These are phyloP conservation scores for Xylariaceae sp. DNA, from an alignment of 2,329 filamentous ascomycete genomes.

Conservation along the genomic window DNA sequence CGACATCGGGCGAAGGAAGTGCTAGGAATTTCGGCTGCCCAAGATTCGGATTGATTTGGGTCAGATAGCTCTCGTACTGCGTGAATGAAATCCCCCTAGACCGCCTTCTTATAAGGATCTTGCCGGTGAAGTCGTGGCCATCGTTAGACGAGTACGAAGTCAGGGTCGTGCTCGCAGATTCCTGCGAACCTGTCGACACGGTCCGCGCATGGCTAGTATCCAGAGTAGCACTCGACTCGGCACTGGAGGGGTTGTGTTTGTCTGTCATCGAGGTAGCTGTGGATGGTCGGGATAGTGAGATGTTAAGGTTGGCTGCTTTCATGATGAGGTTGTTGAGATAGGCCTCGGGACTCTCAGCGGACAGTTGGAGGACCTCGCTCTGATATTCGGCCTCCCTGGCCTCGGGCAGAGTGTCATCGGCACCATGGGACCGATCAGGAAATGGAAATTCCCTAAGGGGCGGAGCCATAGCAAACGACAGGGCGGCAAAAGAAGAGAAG, in stretches of 20 bases:
- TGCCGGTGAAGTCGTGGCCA: conserved; percentile 31
- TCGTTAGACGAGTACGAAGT: conserved; percentile 52
- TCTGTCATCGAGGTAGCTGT: conserved; percentile 38
- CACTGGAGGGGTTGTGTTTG: conserved; percentile 46
- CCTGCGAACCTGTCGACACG: conserved; percentile 49
- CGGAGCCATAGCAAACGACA: conserved; percentile 32
- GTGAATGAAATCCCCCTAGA: conserved; percentile 53
- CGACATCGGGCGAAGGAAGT: conserved; percentile 37
- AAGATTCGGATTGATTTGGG: conserved; percentile 50
- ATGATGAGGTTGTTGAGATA: conserved; percentile 41
- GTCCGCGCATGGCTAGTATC: conserved; percentile 51
- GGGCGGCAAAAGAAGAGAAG: conserved; percentile 20
- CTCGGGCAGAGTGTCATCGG: conserved; percentile 34
- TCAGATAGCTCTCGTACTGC: conserved; percentile 59
- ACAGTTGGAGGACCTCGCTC: conserved; percentile 37
- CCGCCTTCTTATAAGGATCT: conserved; percentile 39
- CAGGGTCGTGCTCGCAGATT: conserved; percentile 48
- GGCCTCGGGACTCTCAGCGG: conserved; percentile 29
- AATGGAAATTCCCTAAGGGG: conserved; percentile 31
- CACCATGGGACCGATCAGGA: conserved; percentile 24
- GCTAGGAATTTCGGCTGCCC: conserved; percentile 50
- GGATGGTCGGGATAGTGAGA: conserved; percentile 39
- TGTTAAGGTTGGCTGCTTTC: conserved; percentile 46
- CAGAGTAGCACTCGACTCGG: conserved; percentile 50
- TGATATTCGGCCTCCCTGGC: conserved; percentile 39